phyloP scores from a whole-genome alignment of 2,329 filamentous ascomycete species.

The Pyricularia grisea region DNA sequence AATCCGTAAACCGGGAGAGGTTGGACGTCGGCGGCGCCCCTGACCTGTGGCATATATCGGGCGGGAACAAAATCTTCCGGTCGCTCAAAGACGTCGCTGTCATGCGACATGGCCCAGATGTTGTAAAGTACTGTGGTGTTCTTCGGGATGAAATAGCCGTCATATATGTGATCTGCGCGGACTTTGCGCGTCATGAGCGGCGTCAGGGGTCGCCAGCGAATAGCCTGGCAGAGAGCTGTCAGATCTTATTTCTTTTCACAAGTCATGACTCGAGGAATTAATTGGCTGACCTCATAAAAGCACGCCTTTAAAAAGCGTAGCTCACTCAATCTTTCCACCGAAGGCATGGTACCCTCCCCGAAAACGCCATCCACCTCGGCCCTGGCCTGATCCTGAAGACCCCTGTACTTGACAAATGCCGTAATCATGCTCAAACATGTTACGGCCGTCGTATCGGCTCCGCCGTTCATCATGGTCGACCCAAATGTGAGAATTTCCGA shows the following conservation, averaged over 20 bases:
- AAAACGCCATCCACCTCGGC: conserved; percentile 28
- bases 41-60: conserved; percentile 6
- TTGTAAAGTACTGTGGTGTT: conserved; percentile 31
- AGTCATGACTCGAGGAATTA: conserved; percentile 9
- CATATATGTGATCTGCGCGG: conserved; percentile 36
- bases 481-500: conserved; percentile 20
- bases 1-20: conserved; percentile 22
- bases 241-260: conserved; percentile 17
- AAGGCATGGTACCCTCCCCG: conserved; percentile 22
- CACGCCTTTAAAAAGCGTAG: conserved; percentile 23
- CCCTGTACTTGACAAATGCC: conserved; percentile 34
- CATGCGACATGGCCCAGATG: conserved; percentile 19
- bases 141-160: conserved; percentile 36
- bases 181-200: conserved; percentile 29
- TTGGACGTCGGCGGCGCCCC: background rate
- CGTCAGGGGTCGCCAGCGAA: conserved; percentile 29
- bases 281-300: conserved; percentile 16
- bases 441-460: conserved; percentile 39
- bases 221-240: conserved; percentile 12
- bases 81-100: conserved; percentile 12
- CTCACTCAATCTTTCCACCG: conserved; percentile 15
- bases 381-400: conserved; percentile 30
- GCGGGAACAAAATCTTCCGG: conserved; percentile 11
- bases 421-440: conserved; percentile 37
- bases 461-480: conserved; percentile 31